These are phyloP conservation scores for Thuidium tamariscinum DNA, from an alignment of 225 moss, liverwort and hornwort genomes.

Conservation along the genomic window DNA sequence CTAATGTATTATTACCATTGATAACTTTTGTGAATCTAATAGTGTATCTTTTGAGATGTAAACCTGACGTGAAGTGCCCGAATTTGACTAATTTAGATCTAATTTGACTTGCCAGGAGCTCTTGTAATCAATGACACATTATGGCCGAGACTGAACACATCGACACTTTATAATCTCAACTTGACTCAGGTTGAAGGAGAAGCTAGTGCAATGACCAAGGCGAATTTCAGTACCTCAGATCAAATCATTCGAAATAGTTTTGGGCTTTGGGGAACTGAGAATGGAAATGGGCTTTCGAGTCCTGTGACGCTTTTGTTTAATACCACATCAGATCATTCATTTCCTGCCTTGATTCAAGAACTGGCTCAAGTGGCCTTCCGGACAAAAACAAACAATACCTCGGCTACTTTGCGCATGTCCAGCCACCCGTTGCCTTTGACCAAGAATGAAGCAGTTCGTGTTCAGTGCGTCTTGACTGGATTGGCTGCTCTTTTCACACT, in stretches of 20 bases:
- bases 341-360: constrained; percentile 77
- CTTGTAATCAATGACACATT: constrained; percentile 77
- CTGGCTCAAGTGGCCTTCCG: constrained; percentile 55
- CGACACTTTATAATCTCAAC: constrained; percentile 30
- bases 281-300: constrained; percentile 48
- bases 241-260: constrained; percentile 9
- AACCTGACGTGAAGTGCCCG: not conserved
- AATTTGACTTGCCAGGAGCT: constrained; percentile 42
- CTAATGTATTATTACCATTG: not conserved
- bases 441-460: constrained; percentile 52
- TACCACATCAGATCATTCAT: constrained; percentile 74
- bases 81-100: not conserved
- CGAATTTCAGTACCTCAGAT: constrained; percentile 15
- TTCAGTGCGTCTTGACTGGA: constrained; percentile 59
- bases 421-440: constrained; percentile 83
- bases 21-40: not conserved
- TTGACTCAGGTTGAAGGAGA: constrained; percentile 2
- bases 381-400: constrained; percentile 24
- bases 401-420: constrained; percentile 33
- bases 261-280: constrained; percentile 17
- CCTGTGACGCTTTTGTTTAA: constrained; percentile 68
- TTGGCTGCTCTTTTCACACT: constrained; percentile 82
- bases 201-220: constrained; percentile 8
- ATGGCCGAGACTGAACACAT: constrained; percentile 44
- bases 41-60: not conserved